Base-by-base conservation (phyloP, 1,284 basidiomycete species). In the Cutaneotrichosporon spelunceum region DNA sequence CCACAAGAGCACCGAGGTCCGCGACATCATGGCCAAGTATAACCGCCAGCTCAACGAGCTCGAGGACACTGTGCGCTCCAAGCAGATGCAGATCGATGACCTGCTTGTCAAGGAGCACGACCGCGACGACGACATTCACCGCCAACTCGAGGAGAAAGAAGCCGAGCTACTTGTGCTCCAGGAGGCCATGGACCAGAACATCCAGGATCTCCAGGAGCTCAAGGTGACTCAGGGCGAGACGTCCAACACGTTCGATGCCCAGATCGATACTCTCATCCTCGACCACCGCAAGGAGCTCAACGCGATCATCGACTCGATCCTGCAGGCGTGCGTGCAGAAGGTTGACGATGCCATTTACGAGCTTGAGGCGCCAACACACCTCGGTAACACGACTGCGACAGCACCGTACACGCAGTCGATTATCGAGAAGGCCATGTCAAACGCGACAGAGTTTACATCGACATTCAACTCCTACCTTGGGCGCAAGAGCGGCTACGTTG, bases 201-300 rank as follows among this genome's bases (percentile, higher is more conserved):
- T 99, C 66, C 87, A 93, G 68, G 88, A 95, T 74, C 83, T 99
- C 63, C 88, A 85, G 53, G 93, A 97, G 48, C 83, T 91, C 58
- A 90, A 93, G 71, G 85, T 93, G 82, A 88, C 84, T 66, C 89
- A 92, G 82, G 90, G 88, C 62, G 83, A 92, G 48, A 86, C 87
- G 27, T 91, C 93, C 69, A 88, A 91, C 68, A 91, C 93, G 0
- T 91, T 92, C 64, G 92, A 93, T 73, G 90, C 92, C 14, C 93
- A 98, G 77, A 93, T 99, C 71, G 95, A 99, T 78, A 96, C 89
- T 1, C 84, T 99, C 69, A 96, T 99, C 68, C 83, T 99, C 63
- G 96, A 99, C 78, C 92, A 97, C 76, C 86, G 93, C 75, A 98
- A 97, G 83, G 96, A 98, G 81, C 84, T 99, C 71, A 99, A 99